Base-by-base conservation (phyloP, 2,329 filamentous ascomycete species). In the Cladophialophora yegresii region DNA sequence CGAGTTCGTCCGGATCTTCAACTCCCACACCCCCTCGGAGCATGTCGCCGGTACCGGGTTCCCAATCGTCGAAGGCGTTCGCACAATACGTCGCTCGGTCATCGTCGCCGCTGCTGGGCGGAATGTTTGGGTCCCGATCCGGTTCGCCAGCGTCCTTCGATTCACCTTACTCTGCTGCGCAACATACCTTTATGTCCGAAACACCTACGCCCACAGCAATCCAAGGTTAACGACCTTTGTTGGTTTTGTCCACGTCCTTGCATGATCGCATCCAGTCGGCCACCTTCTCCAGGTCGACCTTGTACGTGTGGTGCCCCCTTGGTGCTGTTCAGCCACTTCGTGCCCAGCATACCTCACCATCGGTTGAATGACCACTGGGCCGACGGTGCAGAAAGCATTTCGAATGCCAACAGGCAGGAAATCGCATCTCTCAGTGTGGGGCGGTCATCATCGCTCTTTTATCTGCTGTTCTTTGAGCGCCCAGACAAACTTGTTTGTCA, bases 151-250 rank as follows among this genome's bases (percentile, higher is more conserved):
- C 74, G 49, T 70, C 74, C 16, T 79, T 79, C 62, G 74, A 75
- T 58, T 81, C 79, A 71, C 75, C 78, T 22, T 82, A 79, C 57
- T 72, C 74, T 70, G 72, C 72, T 23, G 73, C 63, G 74, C 77
- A 79, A 63, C 76, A 76, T 66, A 76, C 75, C 45, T 77, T 82
- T 61, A 77, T 83, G 58, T 74, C 75, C 54, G 80, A 82, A 64
- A 75, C 77, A 57, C 79, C 81, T 56, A 76, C 79, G 2, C 79
- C 79, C n/a, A 79, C 80, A 64, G 74, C 75, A 43, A 77, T 78
- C 43, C 73, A 69, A 59, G 76, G 77, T 23, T 74, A 64, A 70
- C 57, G 50, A 49, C 57, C 16, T 49, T 32, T 30, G 23, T 30
- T 32, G 22, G 26, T 54, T 32, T 65, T 51, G 26, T n/a, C 54